Evolutionary conservation across 352 stramenopile species (phyloP), one percentile per base, ranked within the genome.

Genomic region (Pythium sukuiense): DNA sequence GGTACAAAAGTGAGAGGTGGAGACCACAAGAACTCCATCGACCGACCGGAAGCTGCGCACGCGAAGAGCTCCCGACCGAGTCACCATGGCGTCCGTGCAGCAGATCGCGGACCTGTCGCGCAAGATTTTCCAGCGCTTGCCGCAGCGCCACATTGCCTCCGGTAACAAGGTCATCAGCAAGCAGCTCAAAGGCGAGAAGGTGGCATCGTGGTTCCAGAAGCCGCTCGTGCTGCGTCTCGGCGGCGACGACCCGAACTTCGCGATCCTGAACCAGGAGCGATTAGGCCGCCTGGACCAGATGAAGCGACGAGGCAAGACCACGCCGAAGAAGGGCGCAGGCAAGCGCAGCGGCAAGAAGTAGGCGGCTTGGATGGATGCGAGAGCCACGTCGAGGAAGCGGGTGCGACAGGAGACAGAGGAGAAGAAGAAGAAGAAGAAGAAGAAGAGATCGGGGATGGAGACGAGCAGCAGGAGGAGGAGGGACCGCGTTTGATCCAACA

Each of bases 151-250:
- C 68, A 87, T 74, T 27, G 70, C 79, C 63, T 93, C 87, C 50
- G 87, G 87, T 70, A 95, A 93, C 75, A 95, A 95, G 75, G 79
- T 95, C 45, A 92, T 95, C 74, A 92, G 83, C 73, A 92, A 92
- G 79, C 83, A 93, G 77, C 79, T 95, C 48, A 90, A 90, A 76
- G 87, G 87, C 55, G 87, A 95, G 39, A 93, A 91, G 74, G 74
- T 95, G 12, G 87, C 81, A 29, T 88, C 79, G 55, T 95, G 87
- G 87, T 95, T 95, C 72, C 87, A 89, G 68, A 95, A 95, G 76
- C 87, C 87, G 30, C 73, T 95, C 30, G 63, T 74, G 54, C 67
- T 92, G 69, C 81, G 83, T 72, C 72, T 93, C 20, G 85, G 85
- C 68, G 79, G 85, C 54, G 83, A 95, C 71, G 86, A 93, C 76